phyloP scores from a whole-genome alignment of 1,284 basidiomycete species.

The Phylloboletellus chloephorus region DNA sequence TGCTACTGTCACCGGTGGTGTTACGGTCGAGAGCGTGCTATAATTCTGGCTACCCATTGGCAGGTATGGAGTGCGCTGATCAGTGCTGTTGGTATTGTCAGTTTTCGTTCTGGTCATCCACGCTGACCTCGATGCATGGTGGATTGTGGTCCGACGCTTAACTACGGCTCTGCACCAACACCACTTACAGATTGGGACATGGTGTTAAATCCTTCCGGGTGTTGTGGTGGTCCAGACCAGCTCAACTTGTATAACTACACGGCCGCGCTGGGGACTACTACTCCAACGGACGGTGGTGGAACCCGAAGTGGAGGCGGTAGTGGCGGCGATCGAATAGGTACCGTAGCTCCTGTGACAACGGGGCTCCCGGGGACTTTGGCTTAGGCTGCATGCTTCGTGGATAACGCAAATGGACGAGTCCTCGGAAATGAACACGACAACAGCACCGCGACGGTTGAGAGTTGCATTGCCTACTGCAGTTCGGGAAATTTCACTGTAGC shows the following conservation, averaged over 20 bases:
- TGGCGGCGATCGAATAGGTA: constrained; percentile 18
- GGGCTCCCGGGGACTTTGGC: constrained; percentile 49
- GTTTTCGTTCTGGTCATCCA: background rate
- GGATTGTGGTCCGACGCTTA: constrained; percentile 53
- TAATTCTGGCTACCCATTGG: constrained; percentile 49
- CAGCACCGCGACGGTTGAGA: constrained; percentile 37
- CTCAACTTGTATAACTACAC: constrained; percentile 22
- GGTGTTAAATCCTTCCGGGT: constrained; percentile 55
- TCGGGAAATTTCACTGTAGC: constrained; percentile 44
- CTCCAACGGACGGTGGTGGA: constrained; percentile 23
- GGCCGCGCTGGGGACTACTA: constrained; percentile 15
- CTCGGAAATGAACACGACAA: constrained; percentile 34
- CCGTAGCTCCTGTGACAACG: constrained; percentile 43
- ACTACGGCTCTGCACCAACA: constrained; percentile 42
- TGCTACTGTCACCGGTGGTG: constrained; percentile 28
- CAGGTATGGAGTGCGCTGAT: constrained; percentile 37
- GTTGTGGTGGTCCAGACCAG: constrained; percentile 62
- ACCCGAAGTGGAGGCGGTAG: constrained; percentile 33
- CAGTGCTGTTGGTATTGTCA: constrained; percentile 44
- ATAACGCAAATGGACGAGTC: constrained; percentile 50
- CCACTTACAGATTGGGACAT: constrained; percentile 53
- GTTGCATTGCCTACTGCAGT: constrained; percentile 43
- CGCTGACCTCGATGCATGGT: background rate
- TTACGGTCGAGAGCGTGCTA: constrained; percentile 44
- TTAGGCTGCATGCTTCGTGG: constrained; percentile 38